A percentile compares a stretch with the other conserved stretches of the same genome.
Evolutionary conservation across 1,139 yeast species (phyloP).

Genomic region (Kazachstania sp.): DNA sequence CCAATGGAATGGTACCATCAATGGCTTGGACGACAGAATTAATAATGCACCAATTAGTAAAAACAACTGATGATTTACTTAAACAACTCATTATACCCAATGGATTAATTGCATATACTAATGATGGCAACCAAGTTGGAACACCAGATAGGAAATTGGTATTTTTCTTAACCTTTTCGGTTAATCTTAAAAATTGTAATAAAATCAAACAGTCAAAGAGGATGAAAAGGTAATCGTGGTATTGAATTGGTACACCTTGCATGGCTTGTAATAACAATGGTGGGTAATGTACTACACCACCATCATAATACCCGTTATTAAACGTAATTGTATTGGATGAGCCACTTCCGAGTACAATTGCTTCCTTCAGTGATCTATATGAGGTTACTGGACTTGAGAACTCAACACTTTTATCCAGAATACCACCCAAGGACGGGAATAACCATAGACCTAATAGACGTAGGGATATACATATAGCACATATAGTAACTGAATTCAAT

Average conservation of each 20-base stretch:
- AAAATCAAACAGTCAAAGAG: constrained; percentile 37
- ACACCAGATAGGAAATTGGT: constrained; percentile 3
- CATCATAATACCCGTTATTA: constrained; percentile 42
- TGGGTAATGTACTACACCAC: constrained; percentile 81
- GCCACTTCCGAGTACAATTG: constrained; percentile 52
- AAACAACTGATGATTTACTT: constrained; percentile 57
- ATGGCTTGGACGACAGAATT: constrained; percentile 43
- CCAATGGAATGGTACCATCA: constrained; percentile 35
- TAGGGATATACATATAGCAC: constrained; percentile 1
- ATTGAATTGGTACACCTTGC: neutral
- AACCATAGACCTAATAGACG: constrained; percentile 11
- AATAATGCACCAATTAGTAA: constrained; percentile 51
- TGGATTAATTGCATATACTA: constrained; percentile 75
- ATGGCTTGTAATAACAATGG: constrained; percentile 50
- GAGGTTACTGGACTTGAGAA: constrained; percentile 41
- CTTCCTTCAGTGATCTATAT: constrained; percentile 56
- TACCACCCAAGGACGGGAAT: constrained; percentile 22
- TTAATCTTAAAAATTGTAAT: constrained; percentile 29
- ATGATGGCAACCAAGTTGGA: constrained; percentile 39
- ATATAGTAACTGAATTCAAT: neutral
- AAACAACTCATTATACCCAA: constrained; percentile 57
- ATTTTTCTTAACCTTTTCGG: constrained; percentile 17
- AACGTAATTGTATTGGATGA: constrained; percentile 42
- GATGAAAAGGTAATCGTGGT: constrained; percentile 30
- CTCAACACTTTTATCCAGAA: constrained; percentile 52